phyloP scores from a whole-genome alignment of 2,329 filamentous ascomycete species.

The Neoarthrinium moseri region DNA sequence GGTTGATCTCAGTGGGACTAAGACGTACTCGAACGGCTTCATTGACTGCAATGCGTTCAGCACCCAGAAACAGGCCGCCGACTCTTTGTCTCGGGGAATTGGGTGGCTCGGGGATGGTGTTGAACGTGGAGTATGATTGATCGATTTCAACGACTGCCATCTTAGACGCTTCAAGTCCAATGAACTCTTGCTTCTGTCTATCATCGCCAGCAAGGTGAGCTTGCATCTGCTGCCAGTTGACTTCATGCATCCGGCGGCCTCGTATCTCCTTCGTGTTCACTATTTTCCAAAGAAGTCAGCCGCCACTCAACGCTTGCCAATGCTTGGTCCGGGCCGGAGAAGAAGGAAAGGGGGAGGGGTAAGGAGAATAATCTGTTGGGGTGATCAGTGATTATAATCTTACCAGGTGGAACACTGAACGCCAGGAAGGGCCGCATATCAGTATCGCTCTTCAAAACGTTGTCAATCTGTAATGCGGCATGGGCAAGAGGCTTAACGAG shows the following conservation, averaged over 20 bases:
- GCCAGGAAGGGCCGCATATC: slow-evolving; percentile 51
- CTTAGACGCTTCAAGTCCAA: slow-evolving; percentile 50
- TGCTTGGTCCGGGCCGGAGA: background rate
- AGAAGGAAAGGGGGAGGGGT: too few species aligned
- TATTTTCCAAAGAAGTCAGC: background rate
- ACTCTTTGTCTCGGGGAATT: slow-evolving; percentile 34
- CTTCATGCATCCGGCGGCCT: slow-evolving; percentile 37
- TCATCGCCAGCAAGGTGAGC: slow-evolving; percentile 31
- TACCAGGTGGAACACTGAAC: slow-evolving; percentile 43
- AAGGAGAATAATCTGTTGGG: too few species aligned
- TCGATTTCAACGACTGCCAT: slow-evolving; percentile 48
- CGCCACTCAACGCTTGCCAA: background rate
- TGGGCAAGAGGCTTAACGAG: slow-evolving; percentile 29
- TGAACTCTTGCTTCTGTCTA: slow-evolving; percentile 35
- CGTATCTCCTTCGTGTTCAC: slow-evolving; percentile 35
- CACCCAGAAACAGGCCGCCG: slow-evolving; percentile 50
- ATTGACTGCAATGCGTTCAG: slow-evolving; percentile 46
- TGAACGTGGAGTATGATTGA: slow-evolving; percentile 49
- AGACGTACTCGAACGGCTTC: slow-evolving; percentile 49
- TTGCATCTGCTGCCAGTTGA: slow-evolving; percentile 39
- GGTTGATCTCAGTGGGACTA: slow-evolving; percentile 34
- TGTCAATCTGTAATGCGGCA: slow-evolving; percentile 33
- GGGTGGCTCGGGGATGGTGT: slow-evolving; percentile 27
- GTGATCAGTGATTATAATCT: too few species aligned
- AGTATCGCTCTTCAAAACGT: slow-evolving; percentile 35